These are phyloP conservation scores for Herpetospermum pedunculosum DNA, from an alignment of 306 rosid species.

Conservation along the genomic window DNA sequence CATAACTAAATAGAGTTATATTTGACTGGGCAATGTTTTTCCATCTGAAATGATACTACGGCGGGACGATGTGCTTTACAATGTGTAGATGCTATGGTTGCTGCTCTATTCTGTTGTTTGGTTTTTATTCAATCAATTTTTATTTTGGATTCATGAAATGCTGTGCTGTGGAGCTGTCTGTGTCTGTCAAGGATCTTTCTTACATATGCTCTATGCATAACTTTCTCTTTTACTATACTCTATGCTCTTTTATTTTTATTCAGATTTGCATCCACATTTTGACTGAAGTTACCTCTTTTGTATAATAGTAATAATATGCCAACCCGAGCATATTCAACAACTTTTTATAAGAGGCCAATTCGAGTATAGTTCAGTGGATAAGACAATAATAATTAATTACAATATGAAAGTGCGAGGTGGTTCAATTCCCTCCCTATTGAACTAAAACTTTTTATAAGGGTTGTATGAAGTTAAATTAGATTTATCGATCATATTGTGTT, in stretches of 20 bases:
- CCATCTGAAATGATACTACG: not conserved
- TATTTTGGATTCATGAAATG: slow-evolving; percentile 5
- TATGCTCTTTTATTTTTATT: not conserved
- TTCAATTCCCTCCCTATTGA: no score
- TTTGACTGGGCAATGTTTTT: slow-evolving; percentile 7
- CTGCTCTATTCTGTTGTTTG: not conserved
- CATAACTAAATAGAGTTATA: not conserved
- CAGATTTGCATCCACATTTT: not conserved
- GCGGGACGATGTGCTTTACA: slow-evolving; percentile 1
- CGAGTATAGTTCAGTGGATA: no score
- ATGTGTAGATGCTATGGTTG: slow-evolving; percentile 8
- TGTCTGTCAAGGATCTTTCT: slow-evolving; percentile 9
- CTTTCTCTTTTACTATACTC: not conserved
- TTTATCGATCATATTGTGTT: not conserved
- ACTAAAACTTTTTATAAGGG: no score
- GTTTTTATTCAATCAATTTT: not conserved
- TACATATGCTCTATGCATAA: slow-evolving; percentile 3
- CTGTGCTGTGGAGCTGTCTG: not conserved
- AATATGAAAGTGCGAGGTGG: no score
- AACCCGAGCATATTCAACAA: not conserved
- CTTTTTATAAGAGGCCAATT: not conserved
- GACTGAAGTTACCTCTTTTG: not conserved
- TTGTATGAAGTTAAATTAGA: not conserved
- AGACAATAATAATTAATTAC: not conserved
- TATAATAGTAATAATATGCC: not conserved